Evolutionary conservation across 176 grass and related monocot genomes (phyloP).

Genomic region (Aegilops sharonensis): DNA sequence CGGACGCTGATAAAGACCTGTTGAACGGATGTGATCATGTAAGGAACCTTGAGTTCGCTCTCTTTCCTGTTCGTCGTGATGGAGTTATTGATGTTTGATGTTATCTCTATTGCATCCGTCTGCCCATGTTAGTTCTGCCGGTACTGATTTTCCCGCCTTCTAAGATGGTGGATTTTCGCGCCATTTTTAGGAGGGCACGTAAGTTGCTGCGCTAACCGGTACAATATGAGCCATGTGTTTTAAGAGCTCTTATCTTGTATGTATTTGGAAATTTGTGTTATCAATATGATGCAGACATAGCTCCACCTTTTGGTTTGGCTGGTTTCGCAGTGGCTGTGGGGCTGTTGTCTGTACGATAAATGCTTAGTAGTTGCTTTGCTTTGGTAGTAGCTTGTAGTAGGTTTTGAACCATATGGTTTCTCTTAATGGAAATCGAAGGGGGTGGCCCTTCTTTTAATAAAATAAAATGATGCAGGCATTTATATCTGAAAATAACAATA

Average conservation of each 20-base stretch:
- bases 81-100: neutral
- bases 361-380: too few species aligned
- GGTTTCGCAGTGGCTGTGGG: too few species aligned
- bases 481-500: neutral
- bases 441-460: too few species aligned
- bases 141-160: neutral
- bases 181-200: neutral
- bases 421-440: too few species aligned
- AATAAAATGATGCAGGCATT: neutral
- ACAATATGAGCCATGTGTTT: neutral
- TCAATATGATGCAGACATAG: neutral
- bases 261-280: too few species aligned
- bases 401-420: too few species aligned
- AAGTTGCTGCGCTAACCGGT: neutral
- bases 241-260: too few species aligned
- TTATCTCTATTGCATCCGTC: neutral
- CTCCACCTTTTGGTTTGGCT: too few species aligned
- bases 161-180: neutral
- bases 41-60: constrained; percentile 19
- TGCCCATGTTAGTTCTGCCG: neutral
- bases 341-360: too few species aligned
- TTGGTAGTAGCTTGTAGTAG: too few species aligned
- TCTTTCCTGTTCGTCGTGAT: neutral
- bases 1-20: neutral
- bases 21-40: constrained; percentile 38